These are phyloP conservation scores for Psilocybe subaeruginosa DNA, from an alignment of 768 basidiomycete species.

Conservation along the genomic window DNA sequence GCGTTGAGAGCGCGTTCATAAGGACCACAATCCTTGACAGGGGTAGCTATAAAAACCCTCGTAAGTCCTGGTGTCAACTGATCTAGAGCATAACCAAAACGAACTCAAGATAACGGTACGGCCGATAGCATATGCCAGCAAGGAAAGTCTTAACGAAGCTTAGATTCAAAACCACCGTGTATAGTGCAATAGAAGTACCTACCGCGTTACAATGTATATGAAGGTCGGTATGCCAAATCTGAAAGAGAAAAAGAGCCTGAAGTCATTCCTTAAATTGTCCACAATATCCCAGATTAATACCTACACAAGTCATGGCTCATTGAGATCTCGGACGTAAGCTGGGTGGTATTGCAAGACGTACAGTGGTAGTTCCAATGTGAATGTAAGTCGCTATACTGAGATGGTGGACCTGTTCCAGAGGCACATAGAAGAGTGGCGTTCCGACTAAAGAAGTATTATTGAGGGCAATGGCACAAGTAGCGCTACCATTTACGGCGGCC, in stretches of 20 bases:
- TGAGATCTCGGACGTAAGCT: background rate
- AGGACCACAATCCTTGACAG: slow-evolving; percentile 18
- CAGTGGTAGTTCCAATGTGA: slow-evolving; percentile 15
- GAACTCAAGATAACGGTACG: slow-evolving; percentile 23
- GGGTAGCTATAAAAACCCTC: slow-evolving; percentile 6
- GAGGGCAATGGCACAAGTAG: background rate
- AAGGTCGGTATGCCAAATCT: slow-evolving; percentile 7
- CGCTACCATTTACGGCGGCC: background rate
- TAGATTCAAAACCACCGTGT: background rate
- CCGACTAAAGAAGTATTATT: background rate
- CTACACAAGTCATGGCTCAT: background rate
- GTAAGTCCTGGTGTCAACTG: background rate
- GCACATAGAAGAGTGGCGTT: background rate
- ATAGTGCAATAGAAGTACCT: background rate
- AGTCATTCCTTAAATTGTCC: slow-evolving; percentile 5
- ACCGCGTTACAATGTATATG: slow-evolving; percentile 21
- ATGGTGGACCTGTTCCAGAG: background rate
- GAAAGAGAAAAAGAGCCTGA: slow-evolving; percentile 3
- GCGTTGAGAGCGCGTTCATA: slow-evolving; percentile 17
- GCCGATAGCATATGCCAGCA: slow-evolving; percentile 17
- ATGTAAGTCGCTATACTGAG: slow-evolving; percentile 13
- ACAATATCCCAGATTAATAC: slow-evolving; percentile 12
- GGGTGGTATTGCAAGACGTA: background rate
- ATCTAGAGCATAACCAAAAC: background rate
- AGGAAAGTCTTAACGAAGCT: slow-evolving; percentile 7